phyloP scores from a whole-genome alignment of 192 early-diverging fungal genomes.

The Neocallimastix lanati region DNA sequence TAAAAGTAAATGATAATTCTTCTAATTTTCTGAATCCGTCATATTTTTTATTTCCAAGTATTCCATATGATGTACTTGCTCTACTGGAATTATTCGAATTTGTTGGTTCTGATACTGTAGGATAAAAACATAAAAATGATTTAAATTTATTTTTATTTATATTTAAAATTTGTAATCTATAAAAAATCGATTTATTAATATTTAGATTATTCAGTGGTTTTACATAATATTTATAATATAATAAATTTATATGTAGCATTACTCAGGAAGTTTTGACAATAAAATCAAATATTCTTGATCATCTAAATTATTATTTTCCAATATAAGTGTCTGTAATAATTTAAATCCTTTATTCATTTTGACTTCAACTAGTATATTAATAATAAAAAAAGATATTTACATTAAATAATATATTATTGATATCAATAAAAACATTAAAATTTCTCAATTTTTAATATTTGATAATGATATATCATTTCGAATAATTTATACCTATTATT shows the following conservation, averaged over 20 bases:
- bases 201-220: no score
- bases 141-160: conserved; percentile 16
- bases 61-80: neutral
- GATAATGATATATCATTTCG: no score
- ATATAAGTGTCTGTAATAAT: conserved; percentile 12
- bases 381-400: neutral
- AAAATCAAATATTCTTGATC: conserved; percentile 9
- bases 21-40: conserved; percentile 18
- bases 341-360: conserved; percentile 16
- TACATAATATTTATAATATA: no score
- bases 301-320: conserved; percentile 19
- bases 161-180: conserved; percentile 20
- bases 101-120: neutral
- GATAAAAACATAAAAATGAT: conserved; percentile 11
- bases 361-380: conserved; percentile 4
- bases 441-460: no score
- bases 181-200: no score
- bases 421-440: no score
- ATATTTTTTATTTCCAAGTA: conserved; percentile 6
- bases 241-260: neutral
- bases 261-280: conserved; percentile 21
- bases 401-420: conserved; percentile 3
- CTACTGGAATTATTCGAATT: neutral
- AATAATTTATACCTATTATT: neutral
- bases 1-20: conserved; percentile 23